These are phyloP conservation scores for Colletotrichum sp. DNA, from an alignment of 2,329 filamentous ascomycete species.

Conservation along the genomic window DNA sequence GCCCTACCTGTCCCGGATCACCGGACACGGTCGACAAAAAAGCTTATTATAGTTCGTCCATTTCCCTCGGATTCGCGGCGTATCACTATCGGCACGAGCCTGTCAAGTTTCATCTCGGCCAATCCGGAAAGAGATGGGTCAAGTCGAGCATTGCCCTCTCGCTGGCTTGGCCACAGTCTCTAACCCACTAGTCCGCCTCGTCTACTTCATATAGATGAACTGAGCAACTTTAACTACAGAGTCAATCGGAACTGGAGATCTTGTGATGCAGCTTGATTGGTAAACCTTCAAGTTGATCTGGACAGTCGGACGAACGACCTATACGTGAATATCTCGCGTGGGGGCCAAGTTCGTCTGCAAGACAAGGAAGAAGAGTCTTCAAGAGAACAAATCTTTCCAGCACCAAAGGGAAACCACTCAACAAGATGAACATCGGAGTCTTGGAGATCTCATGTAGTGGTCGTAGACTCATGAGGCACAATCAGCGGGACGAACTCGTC, in stretches of 20 bases:
- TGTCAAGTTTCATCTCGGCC: not conserved
- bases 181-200: not conserved
- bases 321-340: not conserved
- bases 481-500: too few relatives aligned
- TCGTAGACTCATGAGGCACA: too few relatives aligned
- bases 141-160: not conserved
- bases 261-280: not conserved
- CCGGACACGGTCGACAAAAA: constrained; percentile 37
- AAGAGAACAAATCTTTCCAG: too few relatives aligned
- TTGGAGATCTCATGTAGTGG: too few relatives aligned
- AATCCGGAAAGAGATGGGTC: not conserved
- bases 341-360: not conserved
- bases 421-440: too few relatives aligned
- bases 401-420: too few relatives aligned
- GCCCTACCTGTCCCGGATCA: not conserved
- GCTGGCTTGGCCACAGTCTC: not conserved
- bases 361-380: not conserved
- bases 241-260: not conserved
- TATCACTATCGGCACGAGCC: not conserved
- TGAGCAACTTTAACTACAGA: not conserved
- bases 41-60: not conserved
- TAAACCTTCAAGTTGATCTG: not conserved
- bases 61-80: not conserved
- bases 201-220: not conserved
- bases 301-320: not conserved